Base-by-base conservation (phyloP, 768 basidiomycete species). In the Macrolepiota dolichaula region DNA sequence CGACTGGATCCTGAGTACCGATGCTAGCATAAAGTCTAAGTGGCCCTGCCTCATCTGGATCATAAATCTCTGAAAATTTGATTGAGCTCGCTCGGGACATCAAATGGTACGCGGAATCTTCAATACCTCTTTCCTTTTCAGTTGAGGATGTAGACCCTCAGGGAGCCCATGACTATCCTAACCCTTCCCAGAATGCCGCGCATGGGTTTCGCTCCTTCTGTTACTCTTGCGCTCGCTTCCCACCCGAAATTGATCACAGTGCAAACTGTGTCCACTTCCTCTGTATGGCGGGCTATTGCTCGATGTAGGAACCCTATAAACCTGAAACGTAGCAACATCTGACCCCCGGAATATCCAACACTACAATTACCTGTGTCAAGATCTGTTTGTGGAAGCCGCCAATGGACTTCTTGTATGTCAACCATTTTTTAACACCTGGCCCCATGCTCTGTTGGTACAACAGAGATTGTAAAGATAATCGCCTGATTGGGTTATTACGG, bases 391-490 rank as follows among this genome's bases (percentile, higher is more conserved):
- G 74, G 68, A 74, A 50, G 74, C 85, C 56, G 81, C 80, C 0
- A 79, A 80, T 51, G 63, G 69, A 3, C 70, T 84, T n/a, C 63
- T 70, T n/a, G 87, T 85, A 65, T 29, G 77, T 70, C n/a, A 52
- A 1, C 22, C 60, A n/a, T 11, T 42, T n/a, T 29, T 57, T 19
- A 17, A 27, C 36, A 50, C 61, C 27, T 46, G 29, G n/a, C n/a
- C 46, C 19, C 5, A 50, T 47, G 42, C 52, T 29, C 38, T 38
- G 38, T 13, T 22, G 4, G 35, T 50, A 40, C 40, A 42, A n/a
- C 42, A 88, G 87, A 72, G 76, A 53, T 85, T 84, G 53, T 75
- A 85, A 55, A 74, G 72, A 35, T 73, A 80, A 15, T 62, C 87
- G 5, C 76, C 79, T 63, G 81, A 85, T 60, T 63, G 83, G 17